Evolutionary conservation across 2,329 filamentous ascomycete genomes (phyloP).

Genomic region (Trematosphaeria pertusa): DNA sequence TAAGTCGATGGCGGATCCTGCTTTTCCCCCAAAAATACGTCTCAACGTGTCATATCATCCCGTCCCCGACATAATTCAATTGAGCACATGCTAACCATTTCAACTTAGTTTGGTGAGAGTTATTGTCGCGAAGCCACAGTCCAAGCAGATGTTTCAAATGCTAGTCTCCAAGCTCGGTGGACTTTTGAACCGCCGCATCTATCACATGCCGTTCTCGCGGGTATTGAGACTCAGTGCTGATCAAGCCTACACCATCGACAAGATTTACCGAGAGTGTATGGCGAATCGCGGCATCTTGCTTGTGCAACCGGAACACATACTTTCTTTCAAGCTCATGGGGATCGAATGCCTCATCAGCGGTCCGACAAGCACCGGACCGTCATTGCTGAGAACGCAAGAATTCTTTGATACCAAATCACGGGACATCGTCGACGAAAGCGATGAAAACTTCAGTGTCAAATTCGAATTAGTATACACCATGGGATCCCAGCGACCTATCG

Average conservation of each 20-base stretch:
- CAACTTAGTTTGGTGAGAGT: constrained; percentile 60
- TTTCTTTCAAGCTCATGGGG: constrained; percentile 70
- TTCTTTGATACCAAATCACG: constrained; percentile 56
- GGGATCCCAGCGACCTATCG: constrained; percentile 59
- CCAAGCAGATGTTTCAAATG: constrained; percentile 66
- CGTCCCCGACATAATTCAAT: too few species aligned
- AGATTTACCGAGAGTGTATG: constrained; percentile 57
- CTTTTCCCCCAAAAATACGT: too few species aligned
- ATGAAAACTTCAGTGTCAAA: constrained; percentile 67
- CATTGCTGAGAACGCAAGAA: constrained; percentile 51
- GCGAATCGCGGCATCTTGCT: constrained; percentile 63
- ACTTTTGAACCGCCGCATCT: constrained; percentile 61
- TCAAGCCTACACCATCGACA: constrained; percentile 47
- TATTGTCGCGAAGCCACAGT: constrained; percentile 67
- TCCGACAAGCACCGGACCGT: constrained; percentile 34
- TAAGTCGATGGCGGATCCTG: constrained; percentile 14
- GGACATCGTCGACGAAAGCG: constrained; percentile 70
- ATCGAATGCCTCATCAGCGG: constrained; percentile 56
- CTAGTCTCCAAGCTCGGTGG: constrained; percentile 63
- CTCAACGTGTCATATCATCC: too few species aligned
- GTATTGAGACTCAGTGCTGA: constrained; percentile 45
- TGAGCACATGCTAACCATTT: constrained; percentile 7
- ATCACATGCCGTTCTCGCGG: constrained; percentile 66
- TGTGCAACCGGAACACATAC: constrained; percentile 68
- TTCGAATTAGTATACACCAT: constrained; percentile 71